Conservation (phyloP, 352 stramenopile species). For the Phytophthora tubulina region DNA sequence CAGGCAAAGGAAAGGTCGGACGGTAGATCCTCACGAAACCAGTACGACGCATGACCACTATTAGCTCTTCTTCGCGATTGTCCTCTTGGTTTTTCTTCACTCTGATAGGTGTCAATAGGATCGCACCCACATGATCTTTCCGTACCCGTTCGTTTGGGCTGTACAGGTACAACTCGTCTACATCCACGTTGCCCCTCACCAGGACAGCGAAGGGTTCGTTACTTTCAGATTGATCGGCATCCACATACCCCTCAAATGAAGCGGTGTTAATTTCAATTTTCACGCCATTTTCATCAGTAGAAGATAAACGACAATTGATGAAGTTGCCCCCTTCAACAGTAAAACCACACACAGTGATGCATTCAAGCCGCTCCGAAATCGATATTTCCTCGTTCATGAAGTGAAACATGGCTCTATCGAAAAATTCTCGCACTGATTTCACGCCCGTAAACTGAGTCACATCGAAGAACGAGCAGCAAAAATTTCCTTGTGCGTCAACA, state of each 20-base stretch:
- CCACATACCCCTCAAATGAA: conserved; percentile 24
- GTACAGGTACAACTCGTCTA: not conserved
- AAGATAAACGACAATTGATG: conserved; percentile 19
- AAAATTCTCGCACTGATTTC: conserved; percentile 35
- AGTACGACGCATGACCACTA: not conserved
- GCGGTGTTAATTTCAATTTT: conserved; percentile 28
- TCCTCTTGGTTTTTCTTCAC: not conserved
- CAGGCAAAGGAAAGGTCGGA: not conserved
- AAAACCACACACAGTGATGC: conserved; percentile 47
- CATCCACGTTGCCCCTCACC: not conserved
- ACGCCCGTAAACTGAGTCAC: conserved; percentile 41
- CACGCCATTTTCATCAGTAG: conserved; percentile 26
- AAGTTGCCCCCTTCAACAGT: conserved; percentile 15
- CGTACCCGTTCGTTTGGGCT: not conserved
- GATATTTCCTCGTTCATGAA: conserved; percentile 50
- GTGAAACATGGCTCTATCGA: conserved; percentile 39
- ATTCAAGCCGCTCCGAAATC: conserved; percentile 44
- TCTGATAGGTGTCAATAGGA: not conserved
- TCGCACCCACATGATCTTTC: not conserved
- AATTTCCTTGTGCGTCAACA: conserved; percentile 32
- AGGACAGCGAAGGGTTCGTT: not conserved
- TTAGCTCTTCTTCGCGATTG: not conserved
- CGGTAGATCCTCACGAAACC: not conserved
- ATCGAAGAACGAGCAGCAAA: conserved; percentile 39
- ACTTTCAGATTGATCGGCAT: conserved; percentile 1